Evolutionary conservation across 2,329 filamentous ascomycete species (phyloP).

Genomic region (Ophiostoma triangulosporum): DNA sequence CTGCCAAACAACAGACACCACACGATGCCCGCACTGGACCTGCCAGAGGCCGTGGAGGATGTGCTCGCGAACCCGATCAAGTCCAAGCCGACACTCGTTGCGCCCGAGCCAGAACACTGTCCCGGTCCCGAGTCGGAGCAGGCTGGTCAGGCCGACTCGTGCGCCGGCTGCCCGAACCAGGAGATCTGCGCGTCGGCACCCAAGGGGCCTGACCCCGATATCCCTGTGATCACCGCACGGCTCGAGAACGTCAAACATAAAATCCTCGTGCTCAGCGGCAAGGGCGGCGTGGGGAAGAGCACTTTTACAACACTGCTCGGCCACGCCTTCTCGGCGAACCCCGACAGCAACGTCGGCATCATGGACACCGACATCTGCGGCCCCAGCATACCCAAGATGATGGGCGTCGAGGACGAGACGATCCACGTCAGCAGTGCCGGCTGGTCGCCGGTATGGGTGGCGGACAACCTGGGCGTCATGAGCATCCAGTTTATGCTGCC

Average conservation of each 20-base stretch:
- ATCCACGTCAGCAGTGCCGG: constrained; percentile 82
- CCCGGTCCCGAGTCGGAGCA: constrained; percentile 73
- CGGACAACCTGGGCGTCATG: constrained; percentile 91
- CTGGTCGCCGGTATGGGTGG: constrained; percentile 92
- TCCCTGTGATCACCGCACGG: constrained; percentile 73
- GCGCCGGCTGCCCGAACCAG: constrained; percentile 92
- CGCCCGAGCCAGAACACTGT: constrained; percentile 93
- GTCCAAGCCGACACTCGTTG: constrained; percentile 70
- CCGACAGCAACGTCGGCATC: constrained; percentile 68
- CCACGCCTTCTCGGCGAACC: constrained; percentile 81
- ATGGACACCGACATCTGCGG: constrained; percentile 99
- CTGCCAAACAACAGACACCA: background rate
- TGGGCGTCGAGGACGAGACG: constrained; percentile 87
- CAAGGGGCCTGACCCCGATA: constrained; percentile 90
- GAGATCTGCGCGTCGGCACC: constrained; percentile 85
- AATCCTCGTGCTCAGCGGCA: constrained; percentile 82
- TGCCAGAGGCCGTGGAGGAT: constrained; percentile 50
- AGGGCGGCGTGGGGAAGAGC: constrained; percentile 83
- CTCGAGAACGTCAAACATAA: constrained; percentile 78
- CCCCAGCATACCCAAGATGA: constrained; percentile 95
- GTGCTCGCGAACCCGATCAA: constrained; percentile 66
- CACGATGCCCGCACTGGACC: constrained; percentile 76
- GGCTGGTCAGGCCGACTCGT: constrained; percentile 63
- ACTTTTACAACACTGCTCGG: constrained; percentile 22
- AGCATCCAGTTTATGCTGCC: constrained; percentile 97